Percentiles rank a stretch among this genome's conserved stretches.
Evolutionary conservation across 371 early-diverging fungal species (phyloP).

Genomic region (Circinella minor): DNA sequence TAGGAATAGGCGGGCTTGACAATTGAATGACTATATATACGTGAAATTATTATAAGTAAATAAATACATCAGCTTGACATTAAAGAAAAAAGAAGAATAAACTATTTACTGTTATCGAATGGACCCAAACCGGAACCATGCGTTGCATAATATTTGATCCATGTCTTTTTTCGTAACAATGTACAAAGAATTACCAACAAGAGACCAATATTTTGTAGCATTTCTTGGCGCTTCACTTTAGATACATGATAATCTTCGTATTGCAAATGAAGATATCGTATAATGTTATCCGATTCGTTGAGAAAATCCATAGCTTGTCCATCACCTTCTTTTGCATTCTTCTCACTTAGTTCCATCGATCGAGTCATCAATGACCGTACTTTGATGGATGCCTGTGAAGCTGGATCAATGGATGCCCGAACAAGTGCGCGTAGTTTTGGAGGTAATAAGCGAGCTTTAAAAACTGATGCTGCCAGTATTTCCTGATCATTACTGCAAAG

Average conservation of each 20-base stretch:
- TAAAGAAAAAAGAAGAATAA: too few species aligned
- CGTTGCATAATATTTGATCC: conserved; percentile 52
- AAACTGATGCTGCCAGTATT: background rate
- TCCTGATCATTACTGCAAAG: background rate
- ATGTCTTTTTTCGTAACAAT: conserved; percentile 43
- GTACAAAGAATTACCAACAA: conserved; percentile 52
- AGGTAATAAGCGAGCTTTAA: background rate
- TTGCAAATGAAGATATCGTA: conserved; percentile 63
- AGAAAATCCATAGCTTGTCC: background rate
- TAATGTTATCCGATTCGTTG: conserved; percentile 31
- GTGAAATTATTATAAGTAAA: background rate
- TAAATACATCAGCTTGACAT: background rate
- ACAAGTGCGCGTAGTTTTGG: conserved; percentile 5
- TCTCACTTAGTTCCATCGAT: conserved; percentile 2
- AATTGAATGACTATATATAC: background rate
- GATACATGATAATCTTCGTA: conserved; percentile 68
- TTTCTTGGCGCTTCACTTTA: conserved; percentile 29
- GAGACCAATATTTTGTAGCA: conserved; percentile 35
- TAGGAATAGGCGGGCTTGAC: conserved; percentile 1
- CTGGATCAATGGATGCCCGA: background rate
- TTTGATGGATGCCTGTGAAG: background rate
- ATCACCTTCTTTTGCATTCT: conserved; percentile 1
- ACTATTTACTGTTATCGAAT: background rate
- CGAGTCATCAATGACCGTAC: background rate
- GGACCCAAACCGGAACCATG: conserved; percentile 19